Conservation (phyloP, 2,329 filamentous ascomycete genomes). For the Pseudohalonectria lignicola region DNA sequence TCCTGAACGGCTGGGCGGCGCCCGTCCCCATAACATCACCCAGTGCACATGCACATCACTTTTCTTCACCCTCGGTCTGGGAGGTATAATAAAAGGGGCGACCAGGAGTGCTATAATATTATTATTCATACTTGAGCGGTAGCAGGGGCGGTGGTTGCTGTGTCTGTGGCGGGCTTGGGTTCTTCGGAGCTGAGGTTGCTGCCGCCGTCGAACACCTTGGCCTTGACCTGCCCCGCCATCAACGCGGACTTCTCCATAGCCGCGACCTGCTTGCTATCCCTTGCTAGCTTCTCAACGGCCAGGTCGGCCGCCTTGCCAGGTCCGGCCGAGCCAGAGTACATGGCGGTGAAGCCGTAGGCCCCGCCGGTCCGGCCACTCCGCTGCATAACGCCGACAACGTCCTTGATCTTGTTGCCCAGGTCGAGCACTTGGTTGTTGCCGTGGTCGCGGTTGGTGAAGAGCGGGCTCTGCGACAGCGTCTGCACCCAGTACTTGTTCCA, state of each 20-base stretch:
- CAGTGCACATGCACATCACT: too few relatives aligned
- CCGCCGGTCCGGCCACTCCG: slow-evolving; percentile 16
- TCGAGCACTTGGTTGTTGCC: slow-evolving; percentile 87
- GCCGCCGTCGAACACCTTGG: slow-evolving; percentile 39
- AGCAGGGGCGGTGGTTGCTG: too few relatives aligned
- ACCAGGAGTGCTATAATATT: too few relatives aligned
- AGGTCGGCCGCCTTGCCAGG: slow-evolving; percentile 24
- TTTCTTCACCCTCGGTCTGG: too few relatives aligned
- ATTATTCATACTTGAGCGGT: too few relatives aligned
- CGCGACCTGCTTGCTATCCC: slow-evolving; percentile 49
- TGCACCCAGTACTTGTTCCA: slow-evolving; percentile 99
- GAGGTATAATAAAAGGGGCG: too few relatives aligned
- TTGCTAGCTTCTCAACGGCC: slow-evolving; percentile 48
- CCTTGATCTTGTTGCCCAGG: slow-evolving; percentile 68
- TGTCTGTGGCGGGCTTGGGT: too few relatives aligned
- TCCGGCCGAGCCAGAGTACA: slow-evolving; percentile 11
- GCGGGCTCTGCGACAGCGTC: slow-evolving; percentile 80
- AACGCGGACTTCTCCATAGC: slow-evolving; percentile 52
- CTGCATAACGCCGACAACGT: slow-evolving; percentile 37
- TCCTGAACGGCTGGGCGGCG: too few relatives aligned
- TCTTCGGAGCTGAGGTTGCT: too few relatives aligned
- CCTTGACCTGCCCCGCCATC: slow-evolving; percentile 52
- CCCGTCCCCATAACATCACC: too few relatives aligned
- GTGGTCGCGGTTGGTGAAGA: slow-evolving; percentile 88
- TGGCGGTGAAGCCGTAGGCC: slow-evolving; percentile 12